A percentile compares a stretch with the other conserved stretches of the same genome.
phyloP scores from a whole-genome alignment of 2,329 filamentous ascomycete species.

The Teratosphaeria nubilosa region DNA sequence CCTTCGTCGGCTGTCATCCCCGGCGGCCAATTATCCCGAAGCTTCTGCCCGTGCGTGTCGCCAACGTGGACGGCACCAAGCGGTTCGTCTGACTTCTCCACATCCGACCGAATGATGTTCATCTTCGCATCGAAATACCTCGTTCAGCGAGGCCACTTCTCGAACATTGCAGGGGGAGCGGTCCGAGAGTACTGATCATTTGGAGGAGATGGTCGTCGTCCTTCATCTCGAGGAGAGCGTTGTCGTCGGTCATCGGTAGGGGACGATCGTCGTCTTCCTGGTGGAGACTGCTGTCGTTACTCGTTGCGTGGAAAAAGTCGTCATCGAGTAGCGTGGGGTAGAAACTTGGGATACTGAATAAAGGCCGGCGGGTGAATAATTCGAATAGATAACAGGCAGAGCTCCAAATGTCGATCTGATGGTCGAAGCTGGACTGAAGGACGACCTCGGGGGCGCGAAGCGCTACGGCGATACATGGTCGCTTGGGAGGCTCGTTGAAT shows the following conservation, averaged over 20 bases:
- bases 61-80: no score
- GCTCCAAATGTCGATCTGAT: not conserved
- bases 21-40: no score
- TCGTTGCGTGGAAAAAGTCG: no score
- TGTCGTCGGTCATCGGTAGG: no score
- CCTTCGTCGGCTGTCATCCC: no score
- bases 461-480: not conserved
- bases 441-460: not conserved
- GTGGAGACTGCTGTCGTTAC: no score
- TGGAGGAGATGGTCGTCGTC: not conserved
- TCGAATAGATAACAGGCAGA: not conserved
- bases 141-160: not conserved
- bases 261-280: not conserved
- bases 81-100: no score
- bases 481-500: not conserved
- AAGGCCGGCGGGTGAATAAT: not conserved
- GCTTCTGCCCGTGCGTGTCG: no score
- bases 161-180: not conserved
- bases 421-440: not conserved
- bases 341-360: not conserved
- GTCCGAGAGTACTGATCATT: not conserved
- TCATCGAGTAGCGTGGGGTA: not conserved
- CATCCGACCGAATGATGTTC: no score
- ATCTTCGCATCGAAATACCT: not conserved
- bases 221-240: no score